Conservation (phyloP, 495 filamentous ascomycete genomes). For the Aspergillus bertholletiae region DNA sequence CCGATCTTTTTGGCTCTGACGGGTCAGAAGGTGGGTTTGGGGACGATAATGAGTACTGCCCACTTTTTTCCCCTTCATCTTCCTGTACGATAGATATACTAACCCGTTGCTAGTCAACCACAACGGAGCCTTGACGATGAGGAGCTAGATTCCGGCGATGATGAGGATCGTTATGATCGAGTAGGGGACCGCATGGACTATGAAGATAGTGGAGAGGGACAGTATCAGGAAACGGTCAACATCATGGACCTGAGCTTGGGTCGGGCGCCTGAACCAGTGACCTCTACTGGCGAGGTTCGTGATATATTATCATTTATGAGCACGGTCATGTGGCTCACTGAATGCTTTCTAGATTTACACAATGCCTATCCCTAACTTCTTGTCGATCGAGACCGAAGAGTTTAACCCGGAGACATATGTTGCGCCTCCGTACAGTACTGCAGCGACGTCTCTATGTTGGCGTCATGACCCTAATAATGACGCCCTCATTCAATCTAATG, state of each 20-base stretch:
- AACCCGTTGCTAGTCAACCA: slow-evolving; percentile 35
- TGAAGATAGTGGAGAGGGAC: slow-evolving; percentile 37
- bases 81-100: slow-evolving; percentile 16
- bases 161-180: slow-evolving; percentile 56
- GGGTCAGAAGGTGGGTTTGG: slow-evolving; percentile 40
- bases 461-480: slow-evolving; percentile 62
- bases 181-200: slow-evolving; percentile 45
- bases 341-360: slow-evolving; percentile 60
- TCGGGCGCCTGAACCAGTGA: slow-evolving; percentile 66
- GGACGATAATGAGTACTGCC: slow-evolving; percentile 32
- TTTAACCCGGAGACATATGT: slow-evolving; percentile 73
- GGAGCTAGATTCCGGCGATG: slow-evolving; percentile 79
- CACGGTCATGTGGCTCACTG: slow-evolving; percentile 1
- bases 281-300: slow-evolving; percentile 62
- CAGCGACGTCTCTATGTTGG: slow-evolving; percentile 68
- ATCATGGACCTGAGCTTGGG: slow-evolving; percentile 58
- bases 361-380: slow-evolving; percentile 73
- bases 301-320: not conserved
- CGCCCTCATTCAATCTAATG: slow-evolving; percentile 65
- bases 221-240: slow-evolving; percentile 49
- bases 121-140: slow-evolving; percentile 63
- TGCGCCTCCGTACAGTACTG: slow-evolving; percentile 61
- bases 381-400: slow-evolving; percentile 69
- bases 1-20: slow-evolving; percentile 66
- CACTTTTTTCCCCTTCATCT: slow-evolving; percentile 5